phyloP scores from a whole-genome alignment of 1,284 basidiomycete species.

The Papiliotrema terrestris region DNA sequence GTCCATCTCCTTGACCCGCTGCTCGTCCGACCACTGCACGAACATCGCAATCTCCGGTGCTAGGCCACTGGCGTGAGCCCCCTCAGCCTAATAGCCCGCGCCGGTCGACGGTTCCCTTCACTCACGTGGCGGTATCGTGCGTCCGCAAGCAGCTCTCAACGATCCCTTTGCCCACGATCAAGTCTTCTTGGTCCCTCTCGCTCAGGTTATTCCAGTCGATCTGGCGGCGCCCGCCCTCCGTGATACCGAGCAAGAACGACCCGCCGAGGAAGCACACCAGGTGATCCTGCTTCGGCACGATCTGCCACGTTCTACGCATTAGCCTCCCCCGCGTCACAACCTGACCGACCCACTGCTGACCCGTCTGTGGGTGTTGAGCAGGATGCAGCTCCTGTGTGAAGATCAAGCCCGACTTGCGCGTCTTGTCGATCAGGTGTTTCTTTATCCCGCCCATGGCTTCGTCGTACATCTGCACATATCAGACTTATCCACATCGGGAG shows the following conservation, averaged over 20 bases:
- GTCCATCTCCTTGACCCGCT: constrained; percentile 54
- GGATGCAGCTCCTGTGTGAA: constrained; percentile 75
- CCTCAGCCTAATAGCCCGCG: constrained; percentile 1
- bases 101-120: constrained; percentile 12
- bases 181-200: constrained; percentile 64
- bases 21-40: constrained; percentile 54
- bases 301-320: constrained; percentile 59
- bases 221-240: constrained; percentile 59
- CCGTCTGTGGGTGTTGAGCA: constrained; percentile 28
- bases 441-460: constrained; percentile 79
- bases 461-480: constrained; percentile 70
- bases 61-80: constrained; percentile 58
- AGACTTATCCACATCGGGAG: too few relatives aligned
- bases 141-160: constrained; percentile 84
- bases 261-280: constrained; percentile 93
- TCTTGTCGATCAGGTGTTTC: constrained; percentile 65
- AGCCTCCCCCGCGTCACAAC: constrained; percentile 13
- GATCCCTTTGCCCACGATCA: constrained; percentile 74
- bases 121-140: constrained; percentile 77
- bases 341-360: constrained; percentile 11
- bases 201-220: constrained; percentile 50
- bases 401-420: constrained; percentile 58
- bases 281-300: constrained; percentile 88
- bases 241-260: constrained; percentile 83
- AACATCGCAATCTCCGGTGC: constrained; percentile 79